These are phyloP conservation scores for Chalciporus piperatoides DNA, from an alignment of 1,284 basidiomycete species.

Conservation along the genomic window DNA sequence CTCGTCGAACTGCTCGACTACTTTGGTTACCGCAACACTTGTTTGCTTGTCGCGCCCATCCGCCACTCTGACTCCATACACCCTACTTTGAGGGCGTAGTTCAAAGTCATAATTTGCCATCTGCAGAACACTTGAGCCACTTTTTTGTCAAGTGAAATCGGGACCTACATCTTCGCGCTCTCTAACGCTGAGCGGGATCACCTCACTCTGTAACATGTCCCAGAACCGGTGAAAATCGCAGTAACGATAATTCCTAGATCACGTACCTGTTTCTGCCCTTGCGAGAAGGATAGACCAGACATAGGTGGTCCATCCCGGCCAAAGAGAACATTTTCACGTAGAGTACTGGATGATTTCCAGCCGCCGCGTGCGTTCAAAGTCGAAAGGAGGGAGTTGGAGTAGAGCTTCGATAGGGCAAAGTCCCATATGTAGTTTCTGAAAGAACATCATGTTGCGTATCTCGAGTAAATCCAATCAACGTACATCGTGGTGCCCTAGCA, in stretches of 20 bases:
- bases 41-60: not conserved
- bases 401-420: slow-evolving; percentile 50
- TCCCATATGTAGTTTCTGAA: slow-evolving; percentile 50
- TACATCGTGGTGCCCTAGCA: slow-evolving; percentile 8
- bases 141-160: too few relatives aligned
- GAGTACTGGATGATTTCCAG: slow-evolving; percentile 6
- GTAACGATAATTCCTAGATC: not conserved
- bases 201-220: too few relatives aligned
- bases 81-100: not conserved
- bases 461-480: not conserved
- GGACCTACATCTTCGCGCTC: too few relatives aligned
- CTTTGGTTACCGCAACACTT: not conserved
- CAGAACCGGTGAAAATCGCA: not conserved
- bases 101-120: not conserved
- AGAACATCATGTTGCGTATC: not conserved
- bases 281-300: not conserved
- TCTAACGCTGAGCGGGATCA: too few relatives aligned
- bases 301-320: not conserved
- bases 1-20: not conserved
- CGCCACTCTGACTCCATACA: not conserved
- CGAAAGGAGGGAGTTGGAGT: slow-evolving; percentile 52
- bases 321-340: slow-evolving; percentile 15
- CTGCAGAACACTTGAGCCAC: too few relatives aligned
- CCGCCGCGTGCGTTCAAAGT: slow-evolving; percentile 47
- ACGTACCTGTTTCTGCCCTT: not conserved